A percentile compares a stretch with the other conserved stretches of the same genome.
Evolutionary conservation across 148 eudicot species (phyloP).

Genomic region (Rhododendron ovatum): DNA sequence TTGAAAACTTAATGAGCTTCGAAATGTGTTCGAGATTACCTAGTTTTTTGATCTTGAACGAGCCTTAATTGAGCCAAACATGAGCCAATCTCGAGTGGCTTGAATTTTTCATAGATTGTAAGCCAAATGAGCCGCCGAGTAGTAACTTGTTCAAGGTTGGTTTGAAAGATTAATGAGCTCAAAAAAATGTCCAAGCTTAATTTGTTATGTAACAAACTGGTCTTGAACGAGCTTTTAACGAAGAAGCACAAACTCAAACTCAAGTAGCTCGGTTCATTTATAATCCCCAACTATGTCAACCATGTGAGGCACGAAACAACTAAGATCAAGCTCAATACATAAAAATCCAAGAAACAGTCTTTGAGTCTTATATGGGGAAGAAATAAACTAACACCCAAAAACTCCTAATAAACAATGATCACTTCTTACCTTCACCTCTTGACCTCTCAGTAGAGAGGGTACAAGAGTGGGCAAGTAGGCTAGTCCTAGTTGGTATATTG

Average conservation of each 20-base stretch:
- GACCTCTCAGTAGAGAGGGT: neutral
- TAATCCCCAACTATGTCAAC: neutral
- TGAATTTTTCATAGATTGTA: too few relatives aligned
- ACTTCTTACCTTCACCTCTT: neutral
- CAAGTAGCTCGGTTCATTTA: too few relatives aligned
- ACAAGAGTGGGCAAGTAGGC: neutral
- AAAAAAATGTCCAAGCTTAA: neutral
- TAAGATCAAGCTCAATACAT: neutral
- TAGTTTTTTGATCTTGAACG: too few relatives aligned
- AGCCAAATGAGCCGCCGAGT: neutral
- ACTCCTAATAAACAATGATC: neutral
- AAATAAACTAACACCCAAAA: neutral
- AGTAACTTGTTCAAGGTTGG: neutral
- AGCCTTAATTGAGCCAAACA: too few relatives aligned
- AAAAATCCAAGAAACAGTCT: neutral
- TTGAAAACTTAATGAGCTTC: neutral
- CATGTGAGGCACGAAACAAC: neutral
- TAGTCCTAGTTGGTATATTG: neutral
- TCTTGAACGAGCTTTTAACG: neutral
- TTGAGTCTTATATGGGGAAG: neutral
- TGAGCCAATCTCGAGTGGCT: too few relatives aligned
- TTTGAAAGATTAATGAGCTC: neutral
- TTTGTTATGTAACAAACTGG: neutral
- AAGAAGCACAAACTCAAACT: too few relatives aligned
- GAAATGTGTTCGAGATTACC: too few relatives aligned